Evolutionary conservation across 495 filamentous ascomycete species (phyloP).

Genomic region (Penicillium bovifimosum): DNA sequence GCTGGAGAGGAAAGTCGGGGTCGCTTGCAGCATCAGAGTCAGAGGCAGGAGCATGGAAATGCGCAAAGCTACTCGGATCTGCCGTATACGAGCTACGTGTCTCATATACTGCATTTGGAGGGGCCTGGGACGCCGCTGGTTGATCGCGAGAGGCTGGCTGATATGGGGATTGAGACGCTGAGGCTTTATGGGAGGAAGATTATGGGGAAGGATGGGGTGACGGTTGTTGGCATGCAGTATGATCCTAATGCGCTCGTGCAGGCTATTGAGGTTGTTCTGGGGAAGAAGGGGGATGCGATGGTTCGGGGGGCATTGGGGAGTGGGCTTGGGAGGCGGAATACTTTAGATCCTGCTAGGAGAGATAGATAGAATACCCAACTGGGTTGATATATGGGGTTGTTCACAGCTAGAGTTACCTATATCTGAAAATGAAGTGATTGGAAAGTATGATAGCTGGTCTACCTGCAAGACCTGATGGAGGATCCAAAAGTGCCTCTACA

Average conservation of each 20-base stretch:
- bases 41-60: constrained; percentile 3
- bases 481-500: no score
- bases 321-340: constrained; percentile 63
- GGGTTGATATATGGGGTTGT: no score
- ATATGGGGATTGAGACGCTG: constrained; percentile 69
- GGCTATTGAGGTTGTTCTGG: constrained; percentile 73
- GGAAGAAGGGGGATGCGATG: constrained; percentile 54
- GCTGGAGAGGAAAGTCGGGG: constrained; percentile 51
- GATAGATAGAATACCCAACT: not conserved
- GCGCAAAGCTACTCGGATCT: constrained; percentile 13
- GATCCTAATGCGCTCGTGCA: constrained; percentile 70
- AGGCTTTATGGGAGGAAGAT: constrained; percentile 67
- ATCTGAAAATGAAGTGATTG: no score
- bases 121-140: constrained; percentile 65
- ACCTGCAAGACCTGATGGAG: no score
- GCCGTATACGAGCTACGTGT: constrained; percentile 60
- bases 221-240: constrained; percentile 56
- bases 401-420: no score
- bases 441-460: no score
- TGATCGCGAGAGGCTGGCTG: constrained; percentile 55
- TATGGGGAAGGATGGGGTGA: constrained; percentile 26
- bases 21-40: constrained; percentile 4
- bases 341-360: constrained; percentile 39
- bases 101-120: constrained; percentile 78
- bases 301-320: constrained; percentile 36